phyloP scores from a whole-genome alignment of 2,329 filamentous ascomycete genomes.

The Penicillium sp. region DNA sequence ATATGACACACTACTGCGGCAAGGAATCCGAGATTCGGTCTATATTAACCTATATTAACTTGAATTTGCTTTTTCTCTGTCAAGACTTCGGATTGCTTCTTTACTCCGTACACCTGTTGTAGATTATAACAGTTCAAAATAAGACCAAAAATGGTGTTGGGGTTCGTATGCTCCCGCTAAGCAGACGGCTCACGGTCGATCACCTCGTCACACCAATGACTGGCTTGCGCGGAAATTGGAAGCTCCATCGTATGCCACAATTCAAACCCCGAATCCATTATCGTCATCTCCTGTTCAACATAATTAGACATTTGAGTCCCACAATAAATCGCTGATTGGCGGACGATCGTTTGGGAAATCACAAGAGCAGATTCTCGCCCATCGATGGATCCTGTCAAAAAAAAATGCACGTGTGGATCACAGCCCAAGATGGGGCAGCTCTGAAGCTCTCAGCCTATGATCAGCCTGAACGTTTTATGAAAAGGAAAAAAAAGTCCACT shows the following conservation, averaged over 20 bases:
- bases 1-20: background rate
- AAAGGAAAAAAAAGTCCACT: slow-evolving; percentile 5
- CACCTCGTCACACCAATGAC: slow-evolving; percentile 22
- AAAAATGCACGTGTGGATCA: slow-evolving; percentile 13
- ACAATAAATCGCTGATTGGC: background rate
- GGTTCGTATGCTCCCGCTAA: slow-evolving; percentile 17
- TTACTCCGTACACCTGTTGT: background rate
- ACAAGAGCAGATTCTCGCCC: background rate
- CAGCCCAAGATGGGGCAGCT: slow-evolving; percentile 4
- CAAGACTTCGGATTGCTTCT: background rate
- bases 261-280: slow-evolving; percentile 9
- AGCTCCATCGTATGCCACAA: slow-evolving; percentile 17
- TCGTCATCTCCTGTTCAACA: background rate
- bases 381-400: slow-evolving; percentile 10
- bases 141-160: slow-evolving; percentile 10
- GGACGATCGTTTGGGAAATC: background rate
- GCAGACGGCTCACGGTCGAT: slow-evolving; percentile 20
- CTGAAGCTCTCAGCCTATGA: slow-evolving; percentile 12
- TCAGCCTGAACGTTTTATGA: slow-evolving; percentile 13
- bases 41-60: background rate
- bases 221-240: slow-evolving; percentile 19
- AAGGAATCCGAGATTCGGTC: background rate
- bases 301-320: background rate
- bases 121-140: too few relatives aligned
- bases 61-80: slow-evolving; percentile 1